phyloP scores from a whole-genome alignment of 345 rosid genomes.

The Kandelia obovata region DNA sequence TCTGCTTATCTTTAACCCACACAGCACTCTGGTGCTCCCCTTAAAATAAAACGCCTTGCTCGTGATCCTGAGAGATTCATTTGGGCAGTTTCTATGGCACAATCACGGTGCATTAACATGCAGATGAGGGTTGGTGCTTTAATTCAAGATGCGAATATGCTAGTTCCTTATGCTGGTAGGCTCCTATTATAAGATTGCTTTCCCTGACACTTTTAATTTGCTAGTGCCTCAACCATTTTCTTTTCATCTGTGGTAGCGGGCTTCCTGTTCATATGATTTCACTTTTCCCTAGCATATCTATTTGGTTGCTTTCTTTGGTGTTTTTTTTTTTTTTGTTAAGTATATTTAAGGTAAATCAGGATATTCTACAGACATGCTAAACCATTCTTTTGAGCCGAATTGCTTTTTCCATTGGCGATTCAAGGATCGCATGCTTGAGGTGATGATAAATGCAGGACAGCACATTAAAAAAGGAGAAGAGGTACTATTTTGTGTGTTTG shows the following conservation, averaged over 20 bases:
- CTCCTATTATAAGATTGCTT: neutral
- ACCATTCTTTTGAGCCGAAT: constrained; percentile 84
- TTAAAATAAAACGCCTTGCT: constrained; percentile 87
- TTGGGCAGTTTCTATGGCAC: constrained; percentile 89
- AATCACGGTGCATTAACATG: constrained; percentile 76
- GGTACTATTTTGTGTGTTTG: constrained; percentile 38
- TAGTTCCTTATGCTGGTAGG: constrained; percentile 92
- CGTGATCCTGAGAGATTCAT: constrained; percentile 71
- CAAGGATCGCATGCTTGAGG: constrained; percentile 93
- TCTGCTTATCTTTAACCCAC: constrained; percentile 14
- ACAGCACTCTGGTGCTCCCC: constrained; percentile 79
- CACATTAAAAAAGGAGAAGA: constrained; percentile 73
- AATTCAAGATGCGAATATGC: constrained; percentile 81
- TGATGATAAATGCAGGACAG: constrained; percentile 94
- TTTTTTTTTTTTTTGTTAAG: neutral
- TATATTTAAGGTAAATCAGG: neutral
- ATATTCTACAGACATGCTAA: constrained; percentile 75
- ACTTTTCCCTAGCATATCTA: neutral
- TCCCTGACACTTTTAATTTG: too few species aligned
- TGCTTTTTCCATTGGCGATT: constrained; percentile 95
- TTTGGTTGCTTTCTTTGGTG: neutral
- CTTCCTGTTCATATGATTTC: neutral
- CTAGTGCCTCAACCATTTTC: neutral
- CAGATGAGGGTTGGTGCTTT: constrained; percentile 80
- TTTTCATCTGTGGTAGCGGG: neutral